Base-by-base conservation (phyloP, 192 early-diverging fungal genomes). In the Podila verticillata region DNA sequence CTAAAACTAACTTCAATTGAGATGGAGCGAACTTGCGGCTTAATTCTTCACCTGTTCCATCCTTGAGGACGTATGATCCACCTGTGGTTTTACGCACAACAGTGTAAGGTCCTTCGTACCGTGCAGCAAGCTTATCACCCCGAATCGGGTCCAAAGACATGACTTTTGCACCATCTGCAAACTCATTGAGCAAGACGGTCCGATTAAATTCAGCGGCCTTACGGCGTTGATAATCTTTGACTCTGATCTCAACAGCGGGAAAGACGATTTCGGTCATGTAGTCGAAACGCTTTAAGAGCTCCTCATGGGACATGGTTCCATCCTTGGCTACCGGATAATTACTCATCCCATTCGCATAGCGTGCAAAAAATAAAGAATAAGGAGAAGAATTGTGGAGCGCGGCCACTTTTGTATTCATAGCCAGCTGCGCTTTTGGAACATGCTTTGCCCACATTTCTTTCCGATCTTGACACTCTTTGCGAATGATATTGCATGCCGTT, bases 311-410 rank as follows among this genome's bases (percentile, higher is more conserved):
- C 15, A 24, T 2, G 20, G 2, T 1, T 70, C 31, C 35, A 28
- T 47, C 8, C 72, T 7, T 35, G 47, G 20, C 5, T 39, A 5
- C 39, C 67, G 63, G 31, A 77, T 67, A 4, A 28, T n/a, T 35
- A 34, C 28, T 12, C 3, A 19, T 3, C 10, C 56, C 63, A 51
- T 84, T 82, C 19, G 78, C 34, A 49, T 36, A 28, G 24, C 83
- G 19, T 5, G 73, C 84, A 75, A 86, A 88, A 61, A 88, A 83
- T 29, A 85, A 60, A 34, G 78, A 63, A 44, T 85, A 88, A 5
- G 83, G 85, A 28, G 81, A 72, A 1, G 79, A 75, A 31, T 73
- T 75, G 44, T 72, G 72, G 10, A 67, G 24, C 1, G 48, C 34
- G 0, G 64, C 63, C 13, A 82, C 66, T 5, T 72, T 68, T 3